These are phyloP conservation scores for Zymoseptoria crescenta DNA, from an alignment of 2,329 filamentous ascomycete genomes.

Conservation along the genomic window DNA sequence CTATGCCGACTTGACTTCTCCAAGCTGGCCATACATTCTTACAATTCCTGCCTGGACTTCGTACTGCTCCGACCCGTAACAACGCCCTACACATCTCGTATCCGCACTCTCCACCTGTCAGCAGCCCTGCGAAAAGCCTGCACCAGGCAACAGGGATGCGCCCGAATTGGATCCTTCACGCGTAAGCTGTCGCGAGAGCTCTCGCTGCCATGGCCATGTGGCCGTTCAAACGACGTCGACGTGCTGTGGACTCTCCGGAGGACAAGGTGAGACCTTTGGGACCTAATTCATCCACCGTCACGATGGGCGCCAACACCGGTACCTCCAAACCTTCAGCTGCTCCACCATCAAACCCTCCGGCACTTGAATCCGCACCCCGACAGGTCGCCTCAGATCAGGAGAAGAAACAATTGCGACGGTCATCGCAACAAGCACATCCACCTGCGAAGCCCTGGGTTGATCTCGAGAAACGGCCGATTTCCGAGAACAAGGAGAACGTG, in stretches of 20 bases:
- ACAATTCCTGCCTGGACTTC: background rate
- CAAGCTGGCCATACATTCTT: background rate
- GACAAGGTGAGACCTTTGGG: slow-evolving; percentile 37
- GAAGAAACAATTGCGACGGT: slow-evolving; percentile 8
- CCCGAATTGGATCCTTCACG: background rate
- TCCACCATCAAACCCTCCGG: background rate
- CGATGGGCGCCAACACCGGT: slow-evolving; percentile 13
- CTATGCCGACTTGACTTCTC: no score
- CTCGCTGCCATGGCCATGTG: slow-evolving; percentile 61
- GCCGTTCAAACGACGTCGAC: slow-evolving; percentile 69
- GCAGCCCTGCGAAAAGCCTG: background rate
- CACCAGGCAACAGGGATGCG: slow-evolving; percentile 10
- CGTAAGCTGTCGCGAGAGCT: background rate
- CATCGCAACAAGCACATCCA: slow-evolving; percentile 10
- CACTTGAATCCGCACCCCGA: background rate
- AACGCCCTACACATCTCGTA: background rate
- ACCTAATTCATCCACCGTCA: slow-evolving; percentile 7
- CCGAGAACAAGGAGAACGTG: slow-evolving; percentile 19
- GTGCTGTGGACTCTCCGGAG: slow-evolving; percentile 18
- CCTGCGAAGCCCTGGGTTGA: slow-evolving; percentile 3
- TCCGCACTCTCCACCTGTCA: background rate
- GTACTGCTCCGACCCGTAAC: background rate
- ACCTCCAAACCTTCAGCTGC: background rate
- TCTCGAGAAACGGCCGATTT: slow-evolving; percentile 5
- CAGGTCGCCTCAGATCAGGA: background rate